Base-by-base conservation (phyloP, 2,329 filamentous ascomycete species). In the Colletotrichum sp. region DNA sequence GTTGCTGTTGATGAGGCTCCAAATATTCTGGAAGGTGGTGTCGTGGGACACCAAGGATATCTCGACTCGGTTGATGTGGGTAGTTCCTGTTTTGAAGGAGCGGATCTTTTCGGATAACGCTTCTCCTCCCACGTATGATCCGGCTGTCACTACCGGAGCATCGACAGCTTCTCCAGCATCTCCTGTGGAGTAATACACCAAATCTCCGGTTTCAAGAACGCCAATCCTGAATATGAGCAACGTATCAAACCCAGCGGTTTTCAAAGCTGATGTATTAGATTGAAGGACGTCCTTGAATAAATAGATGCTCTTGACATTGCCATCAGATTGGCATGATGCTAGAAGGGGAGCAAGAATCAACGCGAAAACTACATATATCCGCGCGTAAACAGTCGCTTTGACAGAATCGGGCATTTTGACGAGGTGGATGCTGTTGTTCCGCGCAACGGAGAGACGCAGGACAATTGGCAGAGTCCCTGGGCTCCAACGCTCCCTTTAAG, bases 111-210 rank as follows among this genome's bases (percentile, higher is more conserved):
- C 83, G 28, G 88, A 85, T 9, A 90, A 84, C n/a, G 85, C 86
- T 9, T 83, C 84, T 68, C 88, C 86, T 15, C 88, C 88, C 8
- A 89, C 85, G 74, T 90, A 90, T 36, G 85, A 79, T 25, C 86
- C 85, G 36, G 81, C 44, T 5, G 52, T 67, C n/a, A 72, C 72
- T 5, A 74, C 72, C 3, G 86, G 85, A 32, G 86, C 75, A 15
- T 86, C 79, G 6, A 82, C 79, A 68, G 85, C 84, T 7, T 78
- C 78, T 77, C 82, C 85, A 0, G 83, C 85, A 1, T 83, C 81
- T 1, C 84, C 85, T 75, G 85, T 86, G 8, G 84, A 88, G 79
- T 88, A 87, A 78, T 88, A 88, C 79, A 84, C 87, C 63, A 88
- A 86, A 73, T 84, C 84, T 48, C 86, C 86, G 77, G 86, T 84